These are phyloP conservation scores for Colletotrichum sansevieriae DNA, from an alignment of 2,329 filamentous ascomycete species.

Conservation along the genomic window DNA sequence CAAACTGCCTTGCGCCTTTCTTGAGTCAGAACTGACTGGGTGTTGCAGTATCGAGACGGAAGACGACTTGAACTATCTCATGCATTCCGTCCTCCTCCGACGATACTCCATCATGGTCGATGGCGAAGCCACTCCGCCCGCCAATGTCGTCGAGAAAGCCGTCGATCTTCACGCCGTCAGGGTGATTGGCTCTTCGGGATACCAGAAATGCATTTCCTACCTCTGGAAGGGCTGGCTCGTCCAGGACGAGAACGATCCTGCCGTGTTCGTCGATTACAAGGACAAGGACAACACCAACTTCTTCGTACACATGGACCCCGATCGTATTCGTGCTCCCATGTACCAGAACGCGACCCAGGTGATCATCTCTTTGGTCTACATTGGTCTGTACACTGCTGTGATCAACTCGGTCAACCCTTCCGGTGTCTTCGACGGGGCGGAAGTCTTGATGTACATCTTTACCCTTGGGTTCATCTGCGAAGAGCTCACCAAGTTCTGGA, in stretches of 20 bases:
- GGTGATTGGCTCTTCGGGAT: conserved; percentile 92
- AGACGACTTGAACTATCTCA: conserved; percentile 81
- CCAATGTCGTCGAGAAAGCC: conserved; percentile 92
- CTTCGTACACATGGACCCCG: conserved; percentile 88
- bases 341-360: conserved; percentile 95
- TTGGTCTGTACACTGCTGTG: conserved; percentile 87
- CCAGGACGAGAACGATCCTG: conserved; percentile 93
- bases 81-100: conserved; percentile 86
- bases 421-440: conserved; percentile 86
- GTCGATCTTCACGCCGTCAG: conserved; percentile 91
- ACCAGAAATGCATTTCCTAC: conserved; percentile 94
- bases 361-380: conserved; percentile 84
- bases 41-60: conserved; percentile 81
- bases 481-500: conserved; percentile 90
- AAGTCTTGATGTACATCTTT: conserved; percentile 89
- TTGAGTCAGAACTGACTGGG: not conserved
- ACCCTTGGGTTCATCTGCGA: conserved; percentile 92
- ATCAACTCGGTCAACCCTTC: conserved; percentile 93
- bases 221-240: conserved; percentile 97
- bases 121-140: conserved; percentile 77
- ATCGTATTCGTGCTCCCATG: conserved; percentile 90
- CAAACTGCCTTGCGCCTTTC: not conserved
- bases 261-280: conserved; percentile 90
- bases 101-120: conserved; percentile 87
- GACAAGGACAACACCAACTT: conserved; percentile 84